phyloP scores from a whole-genome alignment of 495 filamentous ascomycete genomes.

The Penicillium simplicissimum region DNA sequence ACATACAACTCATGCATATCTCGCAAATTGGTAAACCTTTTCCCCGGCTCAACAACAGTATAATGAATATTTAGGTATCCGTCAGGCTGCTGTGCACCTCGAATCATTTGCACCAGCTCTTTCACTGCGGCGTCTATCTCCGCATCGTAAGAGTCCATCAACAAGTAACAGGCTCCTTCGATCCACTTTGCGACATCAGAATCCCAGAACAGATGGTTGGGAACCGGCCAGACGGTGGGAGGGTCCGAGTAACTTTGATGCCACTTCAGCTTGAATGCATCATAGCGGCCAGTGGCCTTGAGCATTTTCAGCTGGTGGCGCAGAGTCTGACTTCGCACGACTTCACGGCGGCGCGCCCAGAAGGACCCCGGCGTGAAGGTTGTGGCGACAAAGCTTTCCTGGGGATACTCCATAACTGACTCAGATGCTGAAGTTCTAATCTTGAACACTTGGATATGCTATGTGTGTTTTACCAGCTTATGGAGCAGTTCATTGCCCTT shows the following conservation, averaged over 20 bases:
- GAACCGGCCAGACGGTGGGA: conserved; percentile 50
- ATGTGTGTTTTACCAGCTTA: not conserved
- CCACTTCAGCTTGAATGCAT: conserved; percentile 55
- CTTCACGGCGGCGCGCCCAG: conserved; percentile 41
- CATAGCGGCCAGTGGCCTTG: conserved; percentile 55
- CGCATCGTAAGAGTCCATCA: conserved; percentile 42
- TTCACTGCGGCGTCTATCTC: conserved; percentile 53
- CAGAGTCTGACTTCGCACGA: conserved; percentile 41
- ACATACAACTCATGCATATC: conserved; percentile 63
- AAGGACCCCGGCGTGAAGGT: conserved; percentile 31
- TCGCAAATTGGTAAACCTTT: conserved; percentile 56
- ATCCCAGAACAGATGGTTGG: conserved; percentile 60
- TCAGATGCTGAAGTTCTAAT: not conserved
- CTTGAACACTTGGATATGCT: not conserved
- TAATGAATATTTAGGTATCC: conserved; percentile 64
- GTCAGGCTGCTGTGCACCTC: conserved; percentile 53
- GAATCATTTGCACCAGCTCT: conserved; percentile 57
- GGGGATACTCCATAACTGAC: conserved; percentile 34
- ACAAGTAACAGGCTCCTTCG: conserved; percentile 59
- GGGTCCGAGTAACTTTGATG: conserved; percentile 52
- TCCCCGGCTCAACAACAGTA: conserved; percentile 52
- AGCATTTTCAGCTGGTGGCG: conserved; percentile 51
- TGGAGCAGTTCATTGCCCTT: conserved; percentile 4
- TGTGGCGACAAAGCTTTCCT: conserved; percentile 35
- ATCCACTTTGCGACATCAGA: conserved; percentile 63